Evolutionary conservation across 2,329 filamentous ascomycete species (phyloP), one percentile per base, ranked within the genome.

Genomic region (Trichoderma atrobrunneum): DNA sequence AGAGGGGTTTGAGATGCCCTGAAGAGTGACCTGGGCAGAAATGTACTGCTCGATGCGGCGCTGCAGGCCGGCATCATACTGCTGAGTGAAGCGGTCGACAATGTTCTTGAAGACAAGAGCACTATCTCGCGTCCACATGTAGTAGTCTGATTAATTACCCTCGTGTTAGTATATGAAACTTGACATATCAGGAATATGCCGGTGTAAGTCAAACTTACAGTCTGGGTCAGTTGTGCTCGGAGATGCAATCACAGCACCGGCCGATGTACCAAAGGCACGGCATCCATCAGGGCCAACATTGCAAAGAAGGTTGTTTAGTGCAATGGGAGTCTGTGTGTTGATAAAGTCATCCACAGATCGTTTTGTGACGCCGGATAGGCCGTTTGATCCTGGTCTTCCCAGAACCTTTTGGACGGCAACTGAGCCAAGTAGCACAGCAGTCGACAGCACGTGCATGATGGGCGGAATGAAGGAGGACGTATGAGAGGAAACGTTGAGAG

Each of bases 61-160:
- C 76, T 91, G 89, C 24, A 93, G 82, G 18, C 81, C 80, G 1
- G 84, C 81, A 75, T 92, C 87, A 57, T 91, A 92, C 64, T 82
- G 83, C 72, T 88, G 83, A 60, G 82, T 78, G 78, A 94, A 91
- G 24, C 88, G 85, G 76, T 95, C 92, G 10, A 92, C 84, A 18
- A 95, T 81, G 28, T 84, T 83, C 81, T 93, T 93, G 82, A 92
- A 88, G 3, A 89, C 89, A 34, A 95, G 84, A 28, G 90, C 91
- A 18, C 91, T 87, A 79, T 95, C 93, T 77, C 93, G 85, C 1
- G 90, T 93, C 93, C 93, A 95, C 1, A 91, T 93, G 78, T 90
- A 95, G 78, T 87, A 94, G 80, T 95, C 91, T 93, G n/a, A 24
- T 39, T 32, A 5, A 26, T 36, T 24, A 7, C 48, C n/a, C 21